Evolutionary conservation across 495 filamentous ascomycete genomes (phyloP).

Genomic region (Mytilinidion resinicola): DNA sequence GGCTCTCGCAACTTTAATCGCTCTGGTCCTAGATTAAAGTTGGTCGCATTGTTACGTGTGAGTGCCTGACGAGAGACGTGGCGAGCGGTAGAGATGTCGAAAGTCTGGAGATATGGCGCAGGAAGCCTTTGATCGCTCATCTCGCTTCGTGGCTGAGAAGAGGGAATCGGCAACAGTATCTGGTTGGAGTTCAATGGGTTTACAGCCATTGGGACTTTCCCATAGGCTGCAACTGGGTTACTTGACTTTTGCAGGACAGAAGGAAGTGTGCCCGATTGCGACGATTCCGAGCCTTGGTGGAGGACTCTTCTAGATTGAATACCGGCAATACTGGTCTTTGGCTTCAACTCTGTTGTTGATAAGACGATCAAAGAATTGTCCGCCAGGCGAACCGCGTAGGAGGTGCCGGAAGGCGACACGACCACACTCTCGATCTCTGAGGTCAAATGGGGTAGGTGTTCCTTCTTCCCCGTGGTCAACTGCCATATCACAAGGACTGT

Average conservation of each 20-base stretch:
- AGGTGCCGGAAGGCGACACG: conserved; percentile 69
- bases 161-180: conserved; percentile 56
- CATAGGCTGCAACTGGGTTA: conserved; percentile 3
- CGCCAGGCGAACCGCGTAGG: conserved; percentile 74
- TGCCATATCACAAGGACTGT: conserved; percentile 95
- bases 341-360: conserved; percentile 78
- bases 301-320: conserved; percentile 54
- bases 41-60: conserved; percentile 79
- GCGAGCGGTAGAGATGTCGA: conserved; percentile 65
- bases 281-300: background rate
- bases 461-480: conserved; percentile 70
- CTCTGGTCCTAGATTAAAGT: conserved; percentile 64
- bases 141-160: conserved; percentile 39
- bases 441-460: conserved; percentile 81
- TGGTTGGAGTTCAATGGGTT: conserved; percentile 52
- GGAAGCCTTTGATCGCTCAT: conserved; percentile 30
- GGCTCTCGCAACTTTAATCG: conserved; percentile 64
- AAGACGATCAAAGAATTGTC: conserved; percentile 87
- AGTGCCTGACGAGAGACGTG: conserved; percentile 80
- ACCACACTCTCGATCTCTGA: conserved; percentile 75
- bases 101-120: conserved; percentile 67
- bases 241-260: background rate
- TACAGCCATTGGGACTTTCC: conserved; percentile 42
- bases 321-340: conserved; percentile 72
- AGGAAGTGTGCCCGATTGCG: background rate